Evolutionary conservation across 2,329 filamentous ascomycete genomes (phyloP), one percentile per base, ranked within the genome.

Genomic region (Colletotrichum spaethianum): DNA sequence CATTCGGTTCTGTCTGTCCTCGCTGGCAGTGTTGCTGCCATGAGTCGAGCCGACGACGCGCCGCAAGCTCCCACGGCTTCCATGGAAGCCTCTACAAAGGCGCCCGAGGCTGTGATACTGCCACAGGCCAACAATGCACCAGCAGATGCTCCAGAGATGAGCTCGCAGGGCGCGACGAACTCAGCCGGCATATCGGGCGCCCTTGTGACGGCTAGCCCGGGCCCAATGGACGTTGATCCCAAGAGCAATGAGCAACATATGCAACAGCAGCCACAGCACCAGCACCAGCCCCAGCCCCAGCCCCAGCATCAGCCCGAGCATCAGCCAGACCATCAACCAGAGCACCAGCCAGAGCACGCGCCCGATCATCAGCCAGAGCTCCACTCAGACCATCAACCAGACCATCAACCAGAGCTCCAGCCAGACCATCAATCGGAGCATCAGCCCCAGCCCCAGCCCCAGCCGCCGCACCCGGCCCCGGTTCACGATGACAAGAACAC

Each of bases 21-120:
- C 59, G 85, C 90, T 82, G 87, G 88, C 44, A 86, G 86, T 55
- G 85, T 82, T 67, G 84, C 85, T 73, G 83, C 83, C 59, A 87
- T 91, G 83, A 90, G 87, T 78, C 88, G 87, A 71, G 82, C 87
- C n/a, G 82, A 86, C 67, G 88, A 90, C 79, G 85, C 84, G 74
- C 85, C 86, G n/a, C 83, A 79, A 74, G 83, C 82, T 62, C 83
- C 84, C 1, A 85, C 84, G 16, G 83, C 84, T 23, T 79, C 82
- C 59, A 85, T 86, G 78, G 84, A 86, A 31, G 77, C 82, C 9
- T 81, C 82, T 3, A 77, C 80, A 55, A 85, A 84, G 72, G 67
- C 61, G 8, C 66, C 67, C 20, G 55, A 75, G 18, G 26, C 60
- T 42, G 78, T 77, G 52, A 74, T 75, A 40, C 77, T 78, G 44